phyloP scores from a whole-genome alignment of 176 grass and related monocot genomes.

The Oryza meyeriana region DNA sequence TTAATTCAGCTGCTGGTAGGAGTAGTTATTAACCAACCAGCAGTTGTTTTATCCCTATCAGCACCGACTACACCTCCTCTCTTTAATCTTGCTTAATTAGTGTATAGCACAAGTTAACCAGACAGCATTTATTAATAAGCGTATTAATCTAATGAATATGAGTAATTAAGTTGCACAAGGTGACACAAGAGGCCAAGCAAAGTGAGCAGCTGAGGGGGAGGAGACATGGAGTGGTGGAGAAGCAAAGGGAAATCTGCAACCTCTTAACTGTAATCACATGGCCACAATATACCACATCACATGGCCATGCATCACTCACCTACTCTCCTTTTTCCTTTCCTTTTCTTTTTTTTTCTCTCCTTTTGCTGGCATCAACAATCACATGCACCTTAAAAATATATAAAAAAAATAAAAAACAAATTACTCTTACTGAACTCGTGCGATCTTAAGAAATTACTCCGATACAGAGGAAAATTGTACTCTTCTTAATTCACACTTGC shows the following conservation, averaged over 20 bases:
- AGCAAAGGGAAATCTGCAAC: background rate
- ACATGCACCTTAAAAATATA: background rate
- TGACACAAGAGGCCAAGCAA: background rate
- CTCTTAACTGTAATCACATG: background rate
- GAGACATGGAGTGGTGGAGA: background rate
- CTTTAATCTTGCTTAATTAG: background rate
- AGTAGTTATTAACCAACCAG: background rate
- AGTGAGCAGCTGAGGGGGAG: background rate
- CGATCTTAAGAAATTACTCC: background rate
- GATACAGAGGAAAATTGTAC: background rate
- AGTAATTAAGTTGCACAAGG: background rate
- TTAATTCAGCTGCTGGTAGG: too few relatives aligned
- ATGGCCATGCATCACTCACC: background rate
- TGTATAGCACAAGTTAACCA: background rate
- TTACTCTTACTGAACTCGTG: background rate
- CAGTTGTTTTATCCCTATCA: background rate
- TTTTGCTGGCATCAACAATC: background rate
- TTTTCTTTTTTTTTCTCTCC: background rate
- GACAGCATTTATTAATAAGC: background rate
- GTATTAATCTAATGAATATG: background rate
- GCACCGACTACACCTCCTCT: background rate
- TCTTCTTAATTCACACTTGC: background rate
- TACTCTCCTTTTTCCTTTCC: background rate
- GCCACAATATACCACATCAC: background rate
- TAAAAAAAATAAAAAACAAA: background rate